Conservation (phyloP, 768 basidiomycete species). For the Phallus indusiatus region DNA sequence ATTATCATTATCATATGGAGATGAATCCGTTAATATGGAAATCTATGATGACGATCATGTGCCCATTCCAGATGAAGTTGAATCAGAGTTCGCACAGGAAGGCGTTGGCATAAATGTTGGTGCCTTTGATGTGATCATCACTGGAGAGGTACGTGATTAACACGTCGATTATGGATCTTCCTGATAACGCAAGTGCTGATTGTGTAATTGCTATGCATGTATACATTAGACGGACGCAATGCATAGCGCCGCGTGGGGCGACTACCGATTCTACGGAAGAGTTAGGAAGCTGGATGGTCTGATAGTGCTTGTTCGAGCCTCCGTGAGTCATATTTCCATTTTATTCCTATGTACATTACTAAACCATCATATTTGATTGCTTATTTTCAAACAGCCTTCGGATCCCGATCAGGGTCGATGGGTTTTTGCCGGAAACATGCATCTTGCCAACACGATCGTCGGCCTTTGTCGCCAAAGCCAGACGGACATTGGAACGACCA, state of each 20-base stretch:
- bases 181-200: background rate
- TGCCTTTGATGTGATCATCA: slow-evolving; percentile 4
- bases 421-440: slow-evolving; percentile 6
- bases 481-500: background rate
- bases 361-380: background rate
- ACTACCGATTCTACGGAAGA: background rate
- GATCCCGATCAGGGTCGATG: slow-evolving; percentile 4
- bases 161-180: background rate
- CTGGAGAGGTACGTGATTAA: slow-evolving; percentile 3
- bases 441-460: background rate
- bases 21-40: background rate
- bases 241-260: background rate
- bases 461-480: background rate
- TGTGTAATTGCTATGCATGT: too few relatives aligned
- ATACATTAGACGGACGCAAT: slow-evolving; percentile 1
- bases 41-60: background rate
- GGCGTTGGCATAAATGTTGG: background rate
- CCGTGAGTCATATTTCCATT: background rate
- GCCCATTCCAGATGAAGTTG: background rate
- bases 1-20: too few relatives aligned
- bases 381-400: background rate
- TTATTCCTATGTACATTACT: background rate
- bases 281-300: slow-evolving; percentile 3
- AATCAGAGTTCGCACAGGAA: slow-evolving; percentile 1
- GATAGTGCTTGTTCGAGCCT: slow-evolving; percentile 4